phyloP scores from a whole-genome alignment of 169 alveolate genomes.

The Babesia ovata region DNA sequence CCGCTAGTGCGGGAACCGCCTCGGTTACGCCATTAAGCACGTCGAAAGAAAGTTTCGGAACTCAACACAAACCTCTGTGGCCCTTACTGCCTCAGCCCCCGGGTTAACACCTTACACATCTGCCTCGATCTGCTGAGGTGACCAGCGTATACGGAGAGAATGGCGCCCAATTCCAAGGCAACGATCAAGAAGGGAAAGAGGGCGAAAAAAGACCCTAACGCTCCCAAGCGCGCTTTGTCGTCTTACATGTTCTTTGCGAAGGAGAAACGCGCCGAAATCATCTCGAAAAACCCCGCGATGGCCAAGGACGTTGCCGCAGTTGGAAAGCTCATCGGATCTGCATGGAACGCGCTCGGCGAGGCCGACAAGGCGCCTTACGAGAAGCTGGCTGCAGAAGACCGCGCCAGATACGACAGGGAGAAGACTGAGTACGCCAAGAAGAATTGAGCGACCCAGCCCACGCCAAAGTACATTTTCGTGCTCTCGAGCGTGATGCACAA shows the following conservation, averaged over 20 bases:
- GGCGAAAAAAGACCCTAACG: constrained; percentile 85
- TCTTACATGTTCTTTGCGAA: constrained; percentile 89
- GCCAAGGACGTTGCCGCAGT: constrained; percentile 87
- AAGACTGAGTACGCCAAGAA: constrained; percentile 76
- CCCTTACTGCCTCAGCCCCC: no score
- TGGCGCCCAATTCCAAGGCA: constrained; percentile 70
- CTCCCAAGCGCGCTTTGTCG: constrained; percentile 87
- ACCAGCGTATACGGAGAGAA: constrained; percentile 18
- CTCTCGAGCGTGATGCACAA: no score
- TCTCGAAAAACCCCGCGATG: constrained; percentile 81
- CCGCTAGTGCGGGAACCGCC: no score
- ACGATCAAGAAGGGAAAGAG: constrained; percentile 55
- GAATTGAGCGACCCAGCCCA: not conserved
- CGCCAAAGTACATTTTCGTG: no score
- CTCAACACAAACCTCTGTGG: no score
- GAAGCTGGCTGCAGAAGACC: constrained; percentile 87
- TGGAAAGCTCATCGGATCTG: constrained; percentile 89
- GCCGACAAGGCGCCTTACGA: constrained; percentile 86
- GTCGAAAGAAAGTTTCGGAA: no score
- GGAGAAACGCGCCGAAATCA: constrained; percentile 84
- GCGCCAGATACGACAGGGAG: constrained; percentile 85
- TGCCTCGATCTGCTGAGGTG: not conserved
- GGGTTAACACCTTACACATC: not conserved
- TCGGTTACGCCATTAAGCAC: no score
- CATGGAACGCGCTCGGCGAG: constrained; percentile 86